Percentiles rank a stretch among this genome's conserved stretches.
Conservation (phyloP, 345 rosid species). For the Heritiera littoralis region DNA sequence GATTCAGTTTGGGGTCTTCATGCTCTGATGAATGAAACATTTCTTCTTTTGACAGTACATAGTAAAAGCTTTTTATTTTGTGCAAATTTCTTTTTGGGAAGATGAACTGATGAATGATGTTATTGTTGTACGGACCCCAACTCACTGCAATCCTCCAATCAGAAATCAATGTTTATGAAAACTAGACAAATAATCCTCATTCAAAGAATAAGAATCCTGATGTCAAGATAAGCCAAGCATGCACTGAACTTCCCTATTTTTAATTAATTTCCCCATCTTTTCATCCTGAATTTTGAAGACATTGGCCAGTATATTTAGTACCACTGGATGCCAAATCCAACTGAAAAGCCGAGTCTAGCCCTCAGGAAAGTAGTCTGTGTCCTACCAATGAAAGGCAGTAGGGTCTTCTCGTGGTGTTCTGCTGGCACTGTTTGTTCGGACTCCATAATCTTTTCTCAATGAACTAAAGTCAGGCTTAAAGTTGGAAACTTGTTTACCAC, state of each 20-base stretch:
- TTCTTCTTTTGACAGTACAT: slow-evolving; percentile 48
- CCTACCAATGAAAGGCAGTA: background rate
- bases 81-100: slow-evolving; percentile 30
- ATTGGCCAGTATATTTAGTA: background rate
- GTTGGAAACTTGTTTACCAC: slow-evolving; percentile 10
- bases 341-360: slow-evolving; percentile 8
- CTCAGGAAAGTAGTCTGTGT: background rate
- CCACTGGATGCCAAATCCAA: background rate
- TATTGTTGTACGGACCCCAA: slow-evolving; percentile 22
- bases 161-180: slow-evolving; percentile 23
- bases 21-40: slow-evolving; percentile 38
- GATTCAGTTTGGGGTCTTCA: slow-evolving; percentile 36
- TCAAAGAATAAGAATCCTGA: slow-evolving; percentile 9
- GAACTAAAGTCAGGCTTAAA: slow-evolving; percentile 34
- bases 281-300: too few species aligned
- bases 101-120: slow-evolving; percentile 27
- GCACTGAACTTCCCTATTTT: background rate
- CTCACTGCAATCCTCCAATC: slow-evolving; percentile 19
- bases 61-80: slow-evolving; percentile 26
- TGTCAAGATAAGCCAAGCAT: slow-evolving; percentile 15
- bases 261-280: background rate
- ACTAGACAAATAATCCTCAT: slow-evolving; percentile 21
- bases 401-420: background rate
- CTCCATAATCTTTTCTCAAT: slow-evolving; percentile 11
- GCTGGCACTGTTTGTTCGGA: background rate